Evolutionary conservation across 1,284 basidiomycete species (phyloP).

Genomic region (Ustilago vetiveriae): DNA sequence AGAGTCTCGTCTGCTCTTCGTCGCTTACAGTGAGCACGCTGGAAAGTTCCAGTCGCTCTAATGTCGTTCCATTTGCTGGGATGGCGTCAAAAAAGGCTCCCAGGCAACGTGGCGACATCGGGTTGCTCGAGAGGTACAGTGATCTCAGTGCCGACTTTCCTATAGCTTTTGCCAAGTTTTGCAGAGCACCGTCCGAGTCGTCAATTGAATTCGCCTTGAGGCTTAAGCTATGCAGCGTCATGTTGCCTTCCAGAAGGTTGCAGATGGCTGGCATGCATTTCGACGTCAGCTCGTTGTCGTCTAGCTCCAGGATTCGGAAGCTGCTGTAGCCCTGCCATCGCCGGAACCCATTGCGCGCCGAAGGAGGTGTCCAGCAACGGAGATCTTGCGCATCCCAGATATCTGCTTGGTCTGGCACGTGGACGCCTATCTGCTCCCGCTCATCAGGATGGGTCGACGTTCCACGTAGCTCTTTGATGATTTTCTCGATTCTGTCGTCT

Average conservation of each 20-base stretch:
- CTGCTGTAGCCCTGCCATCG: background rate
- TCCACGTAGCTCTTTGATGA: constrained; percentile 4
- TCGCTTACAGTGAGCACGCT: constrained; percentile 2
- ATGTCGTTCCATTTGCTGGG: constrained; percentile 12
- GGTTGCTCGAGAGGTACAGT: constrained; percentile 17
- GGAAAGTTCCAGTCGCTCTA: constrained; percentile 16
- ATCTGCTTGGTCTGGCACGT: background rate
- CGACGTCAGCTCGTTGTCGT: constrained; percentile 18
- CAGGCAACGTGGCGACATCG: constrained; percentile 12
- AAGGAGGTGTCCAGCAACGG: too few relatives aligned
- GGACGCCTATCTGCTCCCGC: background rate
- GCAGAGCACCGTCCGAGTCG: background rate
- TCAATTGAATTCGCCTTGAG: constrained; percentile 17
- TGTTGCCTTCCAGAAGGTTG: constrained; percentile 12
- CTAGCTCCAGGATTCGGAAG: constrained; percentile 14
- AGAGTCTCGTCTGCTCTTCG: background rate
- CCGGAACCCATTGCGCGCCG: constrained; percentile 11
- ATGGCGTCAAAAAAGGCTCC: constrained; percentile 33
- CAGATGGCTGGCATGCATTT: constrained; percentile 16
- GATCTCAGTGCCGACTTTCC: constrained; percentile 11
- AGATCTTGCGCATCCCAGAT: background rate
- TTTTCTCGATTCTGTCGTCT: constrained; percentile 3
- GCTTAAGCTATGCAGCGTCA: constrained; percentile 7
- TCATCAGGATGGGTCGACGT: background rate
- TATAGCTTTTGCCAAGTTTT: constrained; percentile 4